phyloP scores from a whole-genome alignment of 371 early-diverging fungal species.

The Mortierella sp. region DNA sequence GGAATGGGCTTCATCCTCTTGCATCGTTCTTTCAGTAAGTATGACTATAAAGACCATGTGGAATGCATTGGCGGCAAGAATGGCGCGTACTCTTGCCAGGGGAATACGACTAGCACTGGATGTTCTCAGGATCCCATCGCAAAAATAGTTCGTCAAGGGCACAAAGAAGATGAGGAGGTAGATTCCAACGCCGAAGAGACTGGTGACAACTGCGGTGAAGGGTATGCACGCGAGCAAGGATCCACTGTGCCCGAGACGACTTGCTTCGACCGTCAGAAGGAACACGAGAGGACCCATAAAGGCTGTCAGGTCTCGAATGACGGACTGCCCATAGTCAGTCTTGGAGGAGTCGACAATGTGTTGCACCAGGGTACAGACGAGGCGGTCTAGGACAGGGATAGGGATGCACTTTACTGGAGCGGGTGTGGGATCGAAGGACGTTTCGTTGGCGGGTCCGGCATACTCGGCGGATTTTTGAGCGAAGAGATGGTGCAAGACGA shows the following conservation, averaged over 20 bases:
- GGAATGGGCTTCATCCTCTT: conserved; percentile 2
- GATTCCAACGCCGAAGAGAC: conserved; percentile 13
- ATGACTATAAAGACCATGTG: neutral
- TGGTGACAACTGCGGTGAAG: conserved; percentile 10
- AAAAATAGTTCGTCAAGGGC: conserved; percentile 4
- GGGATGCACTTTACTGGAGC: neutral
- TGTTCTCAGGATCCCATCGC: conserved; percentile 2
- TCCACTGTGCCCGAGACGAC: conserved; percentile 16
- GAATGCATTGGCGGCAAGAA: neutral
- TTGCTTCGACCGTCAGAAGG: conserved; percentile 11
- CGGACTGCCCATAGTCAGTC: conserved; percentile 12
- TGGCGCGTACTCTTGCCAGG: conserved; percentile 12
- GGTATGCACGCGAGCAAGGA: conserved; percentile 11
- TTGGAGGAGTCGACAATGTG: conserved; percentile 11
- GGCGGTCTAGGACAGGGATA: conserved; percentile 10
- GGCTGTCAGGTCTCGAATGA: neutral
- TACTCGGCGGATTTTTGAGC: conserved; percentile 4
- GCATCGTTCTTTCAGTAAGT: conserved; percentile 2
- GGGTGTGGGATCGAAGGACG: conserved; percentile 3
- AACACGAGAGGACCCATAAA: conserved; percentile 4
- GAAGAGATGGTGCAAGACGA: conserved; percentile 4
- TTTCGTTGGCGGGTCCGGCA: neutral
- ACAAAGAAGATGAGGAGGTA: conserved; percentile 18
- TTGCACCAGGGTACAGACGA: conserved; percentile 10
- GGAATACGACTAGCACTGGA: conserved; percentile 1